phyloP scores from a whole-genome alignment of 345 rosid genomes.

The Camelina sativa region DNA sequence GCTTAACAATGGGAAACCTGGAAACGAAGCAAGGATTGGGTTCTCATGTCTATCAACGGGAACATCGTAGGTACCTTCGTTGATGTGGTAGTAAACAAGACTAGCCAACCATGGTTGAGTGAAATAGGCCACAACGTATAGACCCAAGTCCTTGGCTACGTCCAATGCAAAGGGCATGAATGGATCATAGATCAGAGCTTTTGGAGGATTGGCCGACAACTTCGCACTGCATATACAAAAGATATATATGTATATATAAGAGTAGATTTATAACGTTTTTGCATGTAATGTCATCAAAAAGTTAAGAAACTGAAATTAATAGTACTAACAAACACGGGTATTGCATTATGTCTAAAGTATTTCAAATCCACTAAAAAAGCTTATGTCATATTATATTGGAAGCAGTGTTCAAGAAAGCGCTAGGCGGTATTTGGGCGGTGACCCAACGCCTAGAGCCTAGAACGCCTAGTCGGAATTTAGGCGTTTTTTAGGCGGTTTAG shows the following conservation, averaged over 20 bases:
- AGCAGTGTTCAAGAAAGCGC: too few species aligned
- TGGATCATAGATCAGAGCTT: constrained; percentile 54
- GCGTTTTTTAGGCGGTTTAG: too few species aligned
- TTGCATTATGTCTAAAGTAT: not conserved
- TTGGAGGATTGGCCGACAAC: constrained; percentile 39
- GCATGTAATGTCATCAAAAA: not conserved
- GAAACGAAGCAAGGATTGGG: constrained; percentile 33
- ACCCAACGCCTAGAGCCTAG: too few species aligned
- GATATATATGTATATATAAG: not conserved
- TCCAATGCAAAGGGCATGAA: constrained; percentile 54
- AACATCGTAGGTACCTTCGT: constrained; percentile 43
- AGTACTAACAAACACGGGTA: not conserved
- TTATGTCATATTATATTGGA: not conserved
- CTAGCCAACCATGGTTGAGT: constrained; percentile 50
- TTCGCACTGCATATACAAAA: constrained; percentile 26
- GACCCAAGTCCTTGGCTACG: constrained; percentile 39
- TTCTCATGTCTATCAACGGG: constrained; percentile 43
- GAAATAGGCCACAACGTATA: constrained; percentile 43
- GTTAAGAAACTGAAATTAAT: not conserved
- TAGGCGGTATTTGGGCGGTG: too few species aligned
- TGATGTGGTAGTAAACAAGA: constrained; percentile 43
- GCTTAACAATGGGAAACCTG: constrained; percentile 47
- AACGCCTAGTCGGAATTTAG: too few species aligned
- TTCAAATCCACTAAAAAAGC: not conserved
- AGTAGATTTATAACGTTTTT: not conserved